Conservation (phyloP, 208 protist genomes). For the Strigomonas culicis region DNA sequence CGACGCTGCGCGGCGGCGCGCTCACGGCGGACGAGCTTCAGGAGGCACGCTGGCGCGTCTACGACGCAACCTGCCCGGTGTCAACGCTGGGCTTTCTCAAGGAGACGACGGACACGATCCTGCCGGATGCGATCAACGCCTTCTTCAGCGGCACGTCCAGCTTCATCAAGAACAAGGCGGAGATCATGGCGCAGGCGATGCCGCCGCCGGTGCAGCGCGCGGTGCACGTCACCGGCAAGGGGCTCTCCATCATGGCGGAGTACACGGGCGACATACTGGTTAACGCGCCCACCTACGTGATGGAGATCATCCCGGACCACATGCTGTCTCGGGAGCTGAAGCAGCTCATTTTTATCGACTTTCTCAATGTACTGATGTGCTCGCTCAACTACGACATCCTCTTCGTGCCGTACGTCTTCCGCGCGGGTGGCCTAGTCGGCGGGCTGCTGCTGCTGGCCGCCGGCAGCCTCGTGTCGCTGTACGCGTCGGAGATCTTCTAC, state of each 20-base stretch:
- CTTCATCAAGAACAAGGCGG: constrained; percentile 21
- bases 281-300: constrained; percentile 21
- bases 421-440: constrained; percentile 26
- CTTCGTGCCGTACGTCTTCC: constrained; percentile 36
- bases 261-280: constrained; percentile 28
- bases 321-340: constrained; percentile 35
- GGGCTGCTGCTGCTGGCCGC: constrained; percentile 25
- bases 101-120: constrained; percentile 21
- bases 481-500: constrained; percentile 37
- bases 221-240: constrained; percentile 13
- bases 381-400: constrained; percentile 39
- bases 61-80: constrained; percentile 15
- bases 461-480: constrained; percentile 20
- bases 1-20: not conserved
- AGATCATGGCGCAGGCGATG: constrained; percentile 23
- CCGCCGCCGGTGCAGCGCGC: constrained; percentile 23
- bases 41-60: constrained; percentile 20
- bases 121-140: constrained; percentile 28
- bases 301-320: constrained; percentile 23
- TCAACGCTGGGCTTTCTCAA: constrained; percentile 30
- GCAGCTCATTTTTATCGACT: constrained; percentile 37
- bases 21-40: constrained; percentile 27
- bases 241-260: constrained; percentile 23
- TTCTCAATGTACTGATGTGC: constrained; percentile 25
- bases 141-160: constrained; percentile 27